These are phyloP conservation scores for Russula dissimulans DNA, from an alignment of 768 basidiomycete genomes.

Conservation along the genomic window DNA sequence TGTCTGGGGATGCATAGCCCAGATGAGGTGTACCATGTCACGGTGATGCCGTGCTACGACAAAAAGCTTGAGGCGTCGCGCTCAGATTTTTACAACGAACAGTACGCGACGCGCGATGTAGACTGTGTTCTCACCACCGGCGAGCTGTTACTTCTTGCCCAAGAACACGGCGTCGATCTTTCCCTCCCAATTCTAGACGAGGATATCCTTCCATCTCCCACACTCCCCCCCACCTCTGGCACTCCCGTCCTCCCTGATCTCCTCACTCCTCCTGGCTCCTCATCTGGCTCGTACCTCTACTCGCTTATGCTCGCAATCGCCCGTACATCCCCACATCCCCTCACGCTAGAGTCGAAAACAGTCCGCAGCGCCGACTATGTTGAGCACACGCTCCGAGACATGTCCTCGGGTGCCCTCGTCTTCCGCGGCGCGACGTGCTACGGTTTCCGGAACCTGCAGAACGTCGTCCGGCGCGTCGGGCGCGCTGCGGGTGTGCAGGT, in stretches of 20 bases:
- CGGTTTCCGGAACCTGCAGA: constrained; percentile 95
- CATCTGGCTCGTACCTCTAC: constrained; percentile 89
- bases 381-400: constrained; percentile 53
- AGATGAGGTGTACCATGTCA: constrained; percentile 86
- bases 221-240: neutral
- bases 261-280: constrained; percentile 70
- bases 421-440: constrained; percentile 96
- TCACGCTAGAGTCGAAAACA: constrained; percentile 13
- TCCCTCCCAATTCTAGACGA: constrained; percentile 39
- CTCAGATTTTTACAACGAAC: constrained; percentile 79
- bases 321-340: constrained; percentile 32
- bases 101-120: constrained; percentile 81
- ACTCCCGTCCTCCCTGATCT: constrained; percentile 51
- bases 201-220: constrained; percentile 29
- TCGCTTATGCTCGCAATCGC: constrained; percentile 55
- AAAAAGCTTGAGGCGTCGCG: constrained; percentile 98
- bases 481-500: constrained; percentile 32
- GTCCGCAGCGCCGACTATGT: constrained; percentile 34
- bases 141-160: constrained; percentile 80
- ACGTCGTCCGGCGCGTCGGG: constrained; percentile 58
- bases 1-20: constrained; percentile 40
- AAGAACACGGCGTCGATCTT: constrained; percentile 74
- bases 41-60: constrained; percentile 99
- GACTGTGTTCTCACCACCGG: constrained; percentile 98
- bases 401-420: constrained; percentile 50